Base-by-base conservation (phyloP, 2,329 filamentous ascomycete species). In the Cercospora sesami region DNA sequence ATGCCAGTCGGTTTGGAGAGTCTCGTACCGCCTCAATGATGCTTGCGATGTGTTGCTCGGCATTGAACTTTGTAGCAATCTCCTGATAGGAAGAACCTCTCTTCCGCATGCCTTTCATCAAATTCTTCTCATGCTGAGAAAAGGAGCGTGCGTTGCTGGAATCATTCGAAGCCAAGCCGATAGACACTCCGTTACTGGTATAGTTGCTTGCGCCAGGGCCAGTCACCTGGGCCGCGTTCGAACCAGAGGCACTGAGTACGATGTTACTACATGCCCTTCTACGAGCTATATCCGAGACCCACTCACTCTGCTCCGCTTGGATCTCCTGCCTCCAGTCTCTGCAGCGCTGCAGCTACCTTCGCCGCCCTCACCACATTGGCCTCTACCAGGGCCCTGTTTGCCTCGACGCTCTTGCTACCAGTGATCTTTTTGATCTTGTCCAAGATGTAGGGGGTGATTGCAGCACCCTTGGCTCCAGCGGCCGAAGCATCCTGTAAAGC, bases 361-460 rank as follows among this genome's bases (percentile, higher is more conserved):
- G 90, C 86, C 45, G 89, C 90, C 70, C 88, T 81, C 70, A 84
- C 82, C 42, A 91, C 88, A 74, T 92, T 92, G 7, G 85, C 85
- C 72, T 90, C 85, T 57, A 92, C 86, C 65, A 92, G 80, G 12
- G 88, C 89, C 75, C 86, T 86, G 78, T 97, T 97, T 21, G 93
- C 91, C 10, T 82, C 81, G 14, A 95, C 87, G 68, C 89, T 93
- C 76, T 84, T 88, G 30, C 88, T 88, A 30, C 89, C 84, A 26
- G 90, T 95, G 69, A 96, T 83, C 76, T 95, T 87, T 76, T 91
- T 90, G 77, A 97, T 92, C 75, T 91, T 90, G 48, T 81, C 83
- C 45, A 97, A 83, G 45, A 97, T 88, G 76, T 90, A 97, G 0
- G 94, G 94, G 0, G 94, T 97, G 77, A 95, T 96, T 69, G 87